phyloP scores from a whole-genome alignment of 2,329 filamentous ascomycete genomes.

The Exophiala dermatitidis region DNA sequence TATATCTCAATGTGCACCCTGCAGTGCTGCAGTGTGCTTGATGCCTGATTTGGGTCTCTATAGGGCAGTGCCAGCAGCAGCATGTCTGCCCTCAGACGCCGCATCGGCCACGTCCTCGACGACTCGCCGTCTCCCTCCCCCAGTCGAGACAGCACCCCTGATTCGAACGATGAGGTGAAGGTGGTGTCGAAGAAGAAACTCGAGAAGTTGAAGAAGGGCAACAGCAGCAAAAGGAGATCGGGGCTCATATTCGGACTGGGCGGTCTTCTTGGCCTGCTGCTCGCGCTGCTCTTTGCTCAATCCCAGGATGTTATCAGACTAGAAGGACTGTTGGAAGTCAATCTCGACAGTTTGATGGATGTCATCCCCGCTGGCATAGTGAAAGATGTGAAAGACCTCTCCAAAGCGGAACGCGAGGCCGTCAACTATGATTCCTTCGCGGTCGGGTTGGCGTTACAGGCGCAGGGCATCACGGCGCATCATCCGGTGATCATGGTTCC shows the following conservation, averaged over 20 bases:
- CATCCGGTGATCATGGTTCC: constrained; percentile 96
- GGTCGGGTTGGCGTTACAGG: constrained; percentile 72
- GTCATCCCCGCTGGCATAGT: constrained; percentile 79
- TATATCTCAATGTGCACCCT: no score
- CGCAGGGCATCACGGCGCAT: constrained; percentile 71
- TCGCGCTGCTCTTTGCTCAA: constrained; percentile 82
- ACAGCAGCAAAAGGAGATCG: constrained; percentile 61
- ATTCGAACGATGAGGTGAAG: constrained; percentile 39
- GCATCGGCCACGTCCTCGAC: constrained; percentile 34
- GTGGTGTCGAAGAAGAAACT: constrained; percentile 48
- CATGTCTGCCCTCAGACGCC: constrained; percentile 39
- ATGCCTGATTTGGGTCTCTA: neutral
- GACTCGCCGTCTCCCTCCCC: constrained; percentile 24
- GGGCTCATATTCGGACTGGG: constrained; percentile 81
- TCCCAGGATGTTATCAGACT: constrained; percentile 85
- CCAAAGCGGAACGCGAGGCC: constrained; percentile 81
- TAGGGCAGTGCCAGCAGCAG: neutral
- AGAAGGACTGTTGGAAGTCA: constrained; percentile 62
- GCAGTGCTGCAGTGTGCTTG: neutral
- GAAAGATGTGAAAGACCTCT: constrained; percentile 75
- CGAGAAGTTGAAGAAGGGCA: constrained; percentile 30
- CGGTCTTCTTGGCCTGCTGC: constrained; percentile 80
- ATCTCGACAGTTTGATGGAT: constrained; percentile 79
- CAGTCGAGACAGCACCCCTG: constrained; percentile 26
- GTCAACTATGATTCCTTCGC: constrained; percentile 91